A percentile compares a stretch with the other conserved stretches of the same genome.
Conservation (phyloP, 225 moss, liverwort and hornwort species). For the Antitrichia curtipendula region DNA sequence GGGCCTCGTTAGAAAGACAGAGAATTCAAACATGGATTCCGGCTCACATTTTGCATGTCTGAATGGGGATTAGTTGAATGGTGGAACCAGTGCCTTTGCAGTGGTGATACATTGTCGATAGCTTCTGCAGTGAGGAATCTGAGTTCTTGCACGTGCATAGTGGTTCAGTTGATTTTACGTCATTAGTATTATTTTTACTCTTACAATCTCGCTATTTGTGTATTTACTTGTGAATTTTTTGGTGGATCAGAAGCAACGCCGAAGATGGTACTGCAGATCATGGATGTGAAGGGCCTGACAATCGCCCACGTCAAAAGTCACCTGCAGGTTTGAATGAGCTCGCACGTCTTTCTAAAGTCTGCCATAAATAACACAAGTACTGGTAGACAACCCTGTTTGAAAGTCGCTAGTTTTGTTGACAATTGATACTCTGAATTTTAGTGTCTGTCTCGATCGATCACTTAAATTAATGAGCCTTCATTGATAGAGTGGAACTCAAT, state of each 20-base stretch:
- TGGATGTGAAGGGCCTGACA: constrained; percentile 69
- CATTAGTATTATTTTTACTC: neutral
- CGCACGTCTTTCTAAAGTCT: neutral
- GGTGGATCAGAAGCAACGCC: constrained; percentile 57
- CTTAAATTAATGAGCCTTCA: neutral
- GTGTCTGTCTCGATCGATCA: neutral
- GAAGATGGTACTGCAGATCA: constrained; percentile 61
- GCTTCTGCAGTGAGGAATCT: neutral
- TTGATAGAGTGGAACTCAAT: neutral
- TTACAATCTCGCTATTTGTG: neutral
- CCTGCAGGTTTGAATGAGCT: constrained; percentile 36
- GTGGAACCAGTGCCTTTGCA: neutral
- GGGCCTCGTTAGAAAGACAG: neutral
- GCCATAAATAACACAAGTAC: neutral
- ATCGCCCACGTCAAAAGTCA: constrained; percentile 74
- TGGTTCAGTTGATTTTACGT: neutral
- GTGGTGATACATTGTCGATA: neutral
- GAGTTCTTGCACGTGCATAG: neutral
- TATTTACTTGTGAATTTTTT: neutral
- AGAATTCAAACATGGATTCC: neutral
- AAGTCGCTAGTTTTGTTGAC: neutral
- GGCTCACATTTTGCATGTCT: neutral
- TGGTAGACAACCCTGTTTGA: neutral
- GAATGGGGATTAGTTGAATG: neutral
- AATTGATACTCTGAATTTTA: neutral